These are phyloP conservation scores for Neltuma alba DNA, from an alignment of 306 rosid genomes.

Conservation along the genomic window DNA sequence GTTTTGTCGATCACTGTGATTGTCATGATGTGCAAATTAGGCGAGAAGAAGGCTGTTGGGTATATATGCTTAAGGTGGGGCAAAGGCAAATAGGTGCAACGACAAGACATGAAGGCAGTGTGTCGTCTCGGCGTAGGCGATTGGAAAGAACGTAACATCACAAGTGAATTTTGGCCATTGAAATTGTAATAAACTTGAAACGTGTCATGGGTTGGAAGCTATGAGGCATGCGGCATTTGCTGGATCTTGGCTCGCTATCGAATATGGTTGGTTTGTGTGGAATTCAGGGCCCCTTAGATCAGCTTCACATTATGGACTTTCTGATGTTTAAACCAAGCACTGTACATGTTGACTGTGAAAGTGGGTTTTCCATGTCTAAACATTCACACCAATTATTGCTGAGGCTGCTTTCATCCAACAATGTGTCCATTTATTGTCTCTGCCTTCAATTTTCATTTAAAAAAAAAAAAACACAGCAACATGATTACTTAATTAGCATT, in stretches of 20 bases:
- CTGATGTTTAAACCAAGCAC: not conserved
- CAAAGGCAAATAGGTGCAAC: not conserved
- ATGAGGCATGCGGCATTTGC: not conserved
- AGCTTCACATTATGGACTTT: not conserved
- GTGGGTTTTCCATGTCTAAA: not conserved
- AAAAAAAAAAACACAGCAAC: not conserved
- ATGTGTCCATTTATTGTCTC: not conserved
- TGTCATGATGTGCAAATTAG: not conserved
- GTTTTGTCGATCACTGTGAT: too few relatives aligned
- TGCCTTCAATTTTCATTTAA: not conserved
- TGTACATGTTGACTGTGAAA: not conserved
- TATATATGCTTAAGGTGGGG: not conserved
- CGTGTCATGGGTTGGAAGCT: slow-evolving; percentile 3
- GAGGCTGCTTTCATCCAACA: not conserved
- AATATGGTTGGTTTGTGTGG: not conserved
- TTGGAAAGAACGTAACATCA: not conserved
- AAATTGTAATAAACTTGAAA: not conserved
- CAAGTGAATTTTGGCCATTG: not conserved
- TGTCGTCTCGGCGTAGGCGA: not conserved
- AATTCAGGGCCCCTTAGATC: not conserved
- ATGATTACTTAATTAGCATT: not conserved
- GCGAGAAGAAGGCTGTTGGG: not conserved
- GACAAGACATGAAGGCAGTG: not conserved
- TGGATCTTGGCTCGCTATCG: not conserved
- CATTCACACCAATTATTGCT: slow-evolving; percentile 3